Evolutionary conservation across 176 grass and related monocot genomes (phyloP), one percentile per base, ranked within the genome.

Genomic region (Carex scoparia): DNA sequence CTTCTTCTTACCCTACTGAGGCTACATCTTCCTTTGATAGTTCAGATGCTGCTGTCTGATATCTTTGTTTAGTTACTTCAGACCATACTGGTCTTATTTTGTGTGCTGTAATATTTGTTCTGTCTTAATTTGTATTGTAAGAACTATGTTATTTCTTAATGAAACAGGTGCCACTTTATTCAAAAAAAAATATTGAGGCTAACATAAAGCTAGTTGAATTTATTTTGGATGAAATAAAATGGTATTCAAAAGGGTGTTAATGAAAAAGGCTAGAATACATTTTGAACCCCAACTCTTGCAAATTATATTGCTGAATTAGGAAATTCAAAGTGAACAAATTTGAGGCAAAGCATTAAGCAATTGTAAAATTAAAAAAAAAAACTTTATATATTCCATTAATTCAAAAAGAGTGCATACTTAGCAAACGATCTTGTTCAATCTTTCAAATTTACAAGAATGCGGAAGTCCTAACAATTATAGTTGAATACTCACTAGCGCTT

Each of bases 391-490:
- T 81, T 40, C 23, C 62, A 83, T 83, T 83, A 19, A 68, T 53
- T 67, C n/a, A 42, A 32, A 27, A 14, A 12, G 58, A 64, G 14
- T 81, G 51, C 51, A 56, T 32, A 57, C 49, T 56, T 55, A 76
- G 48, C 73, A 81, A 44, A 81, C 13, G 3, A 48, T 64, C 58
- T 55, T 85, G 82, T 87, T 80, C 18, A 81, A 67, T 91, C 57
- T 86, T 86, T 79, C 80, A 89, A 93, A 89, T 82, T 93, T 87
- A 64, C 79, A 91, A 83, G 86, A 65, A 86, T 18, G 55, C 19
- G 0, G 30, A 80, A 69, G 23, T 68, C 44, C 62, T 53, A 83
- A 53, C 53, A 85, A 48, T 67, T 62, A 84, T 42, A 44, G 71
- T 89, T 84, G 85, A 83, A 63, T 81, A 82, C 86, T 84, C 87